Conservation (phyloP, 306 rosid genomes). For the Acacia melanoxylon region DNA sequence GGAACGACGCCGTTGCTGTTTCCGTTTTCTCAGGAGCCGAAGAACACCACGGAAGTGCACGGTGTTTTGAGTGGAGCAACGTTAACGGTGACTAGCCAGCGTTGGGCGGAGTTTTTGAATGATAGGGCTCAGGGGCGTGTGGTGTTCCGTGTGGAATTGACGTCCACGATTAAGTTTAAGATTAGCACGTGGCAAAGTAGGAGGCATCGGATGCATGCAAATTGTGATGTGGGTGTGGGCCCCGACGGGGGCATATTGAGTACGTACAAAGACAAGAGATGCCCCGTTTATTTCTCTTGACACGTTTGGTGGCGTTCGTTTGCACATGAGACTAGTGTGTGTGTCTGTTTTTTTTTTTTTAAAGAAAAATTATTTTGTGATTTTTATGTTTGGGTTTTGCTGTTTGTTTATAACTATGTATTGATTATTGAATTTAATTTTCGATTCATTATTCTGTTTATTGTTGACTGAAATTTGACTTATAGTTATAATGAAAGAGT, state of each 20-base stretch:
- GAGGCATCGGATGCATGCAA: slow-evolving; percentile 72
- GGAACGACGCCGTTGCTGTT: slow-evolving; percentile 46
- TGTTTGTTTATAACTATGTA: not conserved
- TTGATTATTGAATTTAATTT: not conserved
- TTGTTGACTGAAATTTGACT: too few relatives aligned
- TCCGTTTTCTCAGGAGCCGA: slow-evolving; percentile 66
- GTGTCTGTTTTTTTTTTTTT: not conserved
- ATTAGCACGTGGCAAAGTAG: slow-evolving; percentile 62
- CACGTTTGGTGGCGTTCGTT: not conserved
- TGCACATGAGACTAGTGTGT: not conserved
- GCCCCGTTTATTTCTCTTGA: slow-evolving; percentile 76
- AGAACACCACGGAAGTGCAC: slow-evolving; percentile 50
- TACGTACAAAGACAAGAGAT: slow-evolving; percentile 48
- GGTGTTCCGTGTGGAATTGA: slow-evolving; percentile 60
- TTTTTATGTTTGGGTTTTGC: not conserved
- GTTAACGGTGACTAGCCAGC: slow-evolving; percentile 49
- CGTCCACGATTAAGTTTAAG: slow-evolving; percentile 59
- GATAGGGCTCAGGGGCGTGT: slow-evolving; percentile 65
- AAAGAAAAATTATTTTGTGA: not conserved
- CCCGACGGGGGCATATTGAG: slow-evolving; percentile 60
- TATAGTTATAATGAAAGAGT: too few relatives aligned
- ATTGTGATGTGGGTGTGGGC: slow-evolving; percentile 69
- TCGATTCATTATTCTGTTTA: not conserved
- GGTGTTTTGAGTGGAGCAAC: slow-evolving; percentile 51
- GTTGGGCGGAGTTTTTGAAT: slow-evolving; percentile 61